Percentiles rank a stretch among this genome's conserved stretches.
phyloP scores from a whole-genome alignment of 176 grass and related monocot species.

The Chrysopogon serrulatus region DNA sequence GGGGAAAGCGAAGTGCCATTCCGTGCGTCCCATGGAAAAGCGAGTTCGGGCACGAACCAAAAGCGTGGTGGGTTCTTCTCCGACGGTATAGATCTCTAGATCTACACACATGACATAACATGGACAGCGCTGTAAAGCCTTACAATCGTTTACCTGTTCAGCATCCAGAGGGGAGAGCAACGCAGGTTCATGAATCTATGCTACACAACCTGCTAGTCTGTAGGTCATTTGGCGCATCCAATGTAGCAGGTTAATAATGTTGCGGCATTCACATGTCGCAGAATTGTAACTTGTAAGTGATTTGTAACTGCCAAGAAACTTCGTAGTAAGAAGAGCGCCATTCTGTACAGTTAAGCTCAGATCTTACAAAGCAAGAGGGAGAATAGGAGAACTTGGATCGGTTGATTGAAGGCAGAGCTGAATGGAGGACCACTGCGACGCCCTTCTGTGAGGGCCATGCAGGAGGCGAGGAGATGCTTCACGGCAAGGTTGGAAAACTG shows the following conservation, averaged over 20 bases:
- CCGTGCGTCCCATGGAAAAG: constrained; percentile 18
- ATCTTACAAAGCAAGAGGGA: not conserved
- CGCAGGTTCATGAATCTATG: not conserved
- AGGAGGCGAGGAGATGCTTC: not conserved
- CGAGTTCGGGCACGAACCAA: constrained; percentile 2
- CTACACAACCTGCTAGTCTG: not conserved
- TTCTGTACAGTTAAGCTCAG: not conserved
- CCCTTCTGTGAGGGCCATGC: not conserved
- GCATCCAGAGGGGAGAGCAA: not conserved
- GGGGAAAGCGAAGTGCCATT: not conserved
- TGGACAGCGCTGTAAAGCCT: constrained; percentile 27
- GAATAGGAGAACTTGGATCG: not conserved
- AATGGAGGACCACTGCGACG: not conserved
- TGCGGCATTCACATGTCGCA: not conserved
- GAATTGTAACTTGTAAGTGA: constrained; percentile 17
- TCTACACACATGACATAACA: constrained; percentile 26
- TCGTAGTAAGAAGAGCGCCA: not conserved
- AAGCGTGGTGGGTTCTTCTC: constrained; percentile 11
- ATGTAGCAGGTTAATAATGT: not conserved
- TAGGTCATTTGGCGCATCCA: not conserved
- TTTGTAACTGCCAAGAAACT: not conserved
- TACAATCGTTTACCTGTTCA: constrained; percentile 19
- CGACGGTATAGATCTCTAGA: not conserved
- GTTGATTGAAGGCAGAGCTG: not conserved
- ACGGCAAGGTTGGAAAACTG: constrained; percentile 1